phyloP scores from a whole-genome alignment of 768 basidiomycete species.

The Podaxis pistillaris region DNA sequence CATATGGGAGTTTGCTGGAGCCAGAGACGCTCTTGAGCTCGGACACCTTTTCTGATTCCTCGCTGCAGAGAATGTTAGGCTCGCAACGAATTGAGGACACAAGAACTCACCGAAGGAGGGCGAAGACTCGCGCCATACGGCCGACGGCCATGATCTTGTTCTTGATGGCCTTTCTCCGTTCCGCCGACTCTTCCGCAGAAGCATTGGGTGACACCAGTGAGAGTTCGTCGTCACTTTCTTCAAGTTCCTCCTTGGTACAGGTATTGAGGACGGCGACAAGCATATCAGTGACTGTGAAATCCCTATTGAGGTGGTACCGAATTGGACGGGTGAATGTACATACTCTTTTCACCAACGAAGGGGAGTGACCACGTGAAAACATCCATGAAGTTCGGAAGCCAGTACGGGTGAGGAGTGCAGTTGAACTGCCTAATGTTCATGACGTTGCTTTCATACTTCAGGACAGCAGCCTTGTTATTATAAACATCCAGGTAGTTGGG shows the following conservation, averaged over 20 bases:
- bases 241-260: slow-evolving; percentile 94
- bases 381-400: slow-evolving; percentile 99
- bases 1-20: slow-evolving; percentile 74
- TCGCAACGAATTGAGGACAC: background rate
- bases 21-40: slow-evolving; percentile 93
- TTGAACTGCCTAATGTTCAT: slow-evolving; percentile 99
- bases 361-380: slow-evolving; percentile 99
- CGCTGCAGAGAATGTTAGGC: slow-evolving; percentile 43
- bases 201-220: slow-evolving; percentile 38
- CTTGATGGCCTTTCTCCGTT: slow-evolving; percentile 91
- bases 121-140: slow-evolving; percentile 94
- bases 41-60: slow-evolving; percentile 96
- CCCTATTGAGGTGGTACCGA: slow-evolving; percentile 4
- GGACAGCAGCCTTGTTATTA: slow-evolving; percentile 98
- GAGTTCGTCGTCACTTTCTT: slow-evolving; percentile 70
- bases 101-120: slow-evolving; percentile 78
- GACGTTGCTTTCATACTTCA: slow-evolving; percentile 99
- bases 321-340: slow-evolving; percentile 22
- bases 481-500: slow-evolving; percentile 99
- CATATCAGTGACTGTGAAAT: slow-evolving; percentile 89
- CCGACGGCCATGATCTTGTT: slow-evolving; percentile 99
- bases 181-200: slow-evolving; percentile 50
- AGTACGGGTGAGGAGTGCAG: slow-evolving; percentile 93
- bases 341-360: slow-evolving; percentile 98
- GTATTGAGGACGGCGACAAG: slow-evolving; percentile 94